Base-by-base conservation (phyloP, 2,329 filamentous ascomycete species). In the Fusarium sp. region DNA sequence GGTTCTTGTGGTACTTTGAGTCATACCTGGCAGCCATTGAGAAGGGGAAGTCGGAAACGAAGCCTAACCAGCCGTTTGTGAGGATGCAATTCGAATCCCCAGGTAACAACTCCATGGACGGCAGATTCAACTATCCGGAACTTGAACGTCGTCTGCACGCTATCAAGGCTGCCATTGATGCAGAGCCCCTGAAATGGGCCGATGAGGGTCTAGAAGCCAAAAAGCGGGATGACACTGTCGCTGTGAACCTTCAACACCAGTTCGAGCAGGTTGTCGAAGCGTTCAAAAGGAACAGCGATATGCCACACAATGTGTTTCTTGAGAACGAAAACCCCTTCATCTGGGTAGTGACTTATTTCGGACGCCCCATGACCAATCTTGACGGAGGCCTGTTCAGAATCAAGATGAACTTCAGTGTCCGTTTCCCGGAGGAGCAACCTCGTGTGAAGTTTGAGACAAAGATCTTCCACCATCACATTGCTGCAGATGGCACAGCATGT, bases 1-100 rank as follows among this genome's bases (percentile, higher is more conserved):
- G 94, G 2, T 97, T 98, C 76, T 83, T 98, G 15, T 98, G 96
- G 96, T 98, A 98, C 80, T 97, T 92, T 78, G 92, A 97, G 70
- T 92, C 92, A 4, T 98, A 98, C 75, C 82, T 96, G 23, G 82
- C 86, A 5, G 86, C 91, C 2, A 89, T 97, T 52, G 84, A 89
- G 37, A 85, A 89, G 62, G 91, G 90, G 30, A 86, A 84, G 72
- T 78, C 82, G 28, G 88, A 92, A 70, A 87, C 90, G 57, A 85
- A 86, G 64, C 88, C 91, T 62, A 86, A 88, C 4, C 81, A 88
- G 37, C 65, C 77, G 1, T 98, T 99, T 74, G 79, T 82, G n/a
- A 86, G 86, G 51, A 97, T 97, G 93, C 92, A 93, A 0, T 99
- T 99, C 71, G 96, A 99, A 76, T 61, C 72, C 3, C 65, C 67